Conservation (phyloP, 306 rosid genomes). For the Bauhinia variegata region DNA sequence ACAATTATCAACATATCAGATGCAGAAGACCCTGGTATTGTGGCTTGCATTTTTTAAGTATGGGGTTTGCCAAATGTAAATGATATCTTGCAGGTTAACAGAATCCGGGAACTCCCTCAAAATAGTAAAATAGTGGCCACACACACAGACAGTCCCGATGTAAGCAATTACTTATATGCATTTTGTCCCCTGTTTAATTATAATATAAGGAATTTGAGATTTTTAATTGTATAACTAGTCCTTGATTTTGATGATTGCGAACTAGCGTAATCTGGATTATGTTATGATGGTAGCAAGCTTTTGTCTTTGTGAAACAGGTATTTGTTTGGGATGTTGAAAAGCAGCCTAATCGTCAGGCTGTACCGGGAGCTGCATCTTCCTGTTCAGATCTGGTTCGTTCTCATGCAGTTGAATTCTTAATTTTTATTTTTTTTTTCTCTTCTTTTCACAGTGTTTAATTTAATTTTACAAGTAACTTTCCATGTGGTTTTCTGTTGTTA, state of each 20-base stretch:
- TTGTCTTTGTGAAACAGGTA: conserved; percentile 53
- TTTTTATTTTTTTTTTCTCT: neutral
- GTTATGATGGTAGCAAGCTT: neutral
- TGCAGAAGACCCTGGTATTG: too few relatives aligned
- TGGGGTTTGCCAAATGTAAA: neutral
- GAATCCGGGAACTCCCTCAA: conserved; percentile 91
- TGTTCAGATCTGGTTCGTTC: conserved; percentile 85
- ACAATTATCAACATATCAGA: too few relatives aligned
- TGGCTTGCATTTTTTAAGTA: neutral
- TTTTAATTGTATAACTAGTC: neutral
- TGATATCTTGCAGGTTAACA: conserved; percentile 71
- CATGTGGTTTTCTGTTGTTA: neutral
- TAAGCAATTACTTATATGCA: conserved; percentile 35
- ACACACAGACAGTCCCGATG: conserved; percentile 95
- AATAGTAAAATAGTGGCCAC: conserved; percentile 82
- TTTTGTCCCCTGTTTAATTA: conserved; percentile 3
- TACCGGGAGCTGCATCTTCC: conserved; percentile 76
- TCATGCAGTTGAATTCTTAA: neutral
- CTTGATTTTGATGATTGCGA: neutral
- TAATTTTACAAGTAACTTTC: neutral
- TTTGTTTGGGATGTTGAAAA: conserved; percentile 89
- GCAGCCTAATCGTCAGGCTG: conserved; percentile 89
- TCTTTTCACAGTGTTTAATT: neutral
- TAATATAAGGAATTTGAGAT: conserved; percentile 7
- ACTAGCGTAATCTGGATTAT: conserved; percentile 2